Base-by-base conservation (phyloP, 331 rosid species). In the Malus hybrid region DNA sequence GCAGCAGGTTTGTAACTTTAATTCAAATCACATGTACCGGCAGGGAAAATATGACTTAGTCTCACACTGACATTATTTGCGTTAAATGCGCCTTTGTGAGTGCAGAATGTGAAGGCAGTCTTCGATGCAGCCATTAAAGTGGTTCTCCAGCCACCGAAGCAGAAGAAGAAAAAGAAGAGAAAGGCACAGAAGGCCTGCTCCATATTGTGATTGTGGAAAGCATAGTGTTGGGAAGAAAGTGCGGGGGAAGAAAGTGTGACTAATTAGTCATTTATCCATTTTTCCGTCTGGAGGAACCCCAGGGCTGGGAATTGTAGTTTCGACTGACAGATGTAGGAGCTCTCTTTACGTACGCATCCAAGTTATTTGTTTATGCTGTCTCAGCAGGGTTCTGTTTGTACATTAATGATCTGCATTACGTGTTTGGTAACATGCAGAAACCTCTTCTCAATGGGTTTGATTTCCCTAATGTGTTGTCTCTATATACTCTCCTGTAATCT, bases 71-170 rank as follows among this genome's bases (percentile, higher is more conserved):
- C 58, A 13, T 68, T 28, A 64, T 50, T 30, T 74, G 16, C 15
- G 14, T 75, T 71, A 63, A 76, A 15, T 60, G 18, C 57, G 3
- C 55, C 29, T 67, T 72, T 77, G 70, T 73, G 44, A 73, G 66
- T 86, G 72, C 93, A 94, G 99, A 94, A 94, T 75, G 99, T 92
- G 84, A 92, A 94, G 81, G 97, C 96, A 22, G 99, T 94, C 80
- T 94, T 92, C 32, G 99, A 94, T 61, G 93, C 97, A 4, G 96
- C 99, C 63, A 92, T 94, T 76, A 89, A 94, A 83, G 92, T 90
- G 82, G 99, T 94, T 82, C 96, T 94, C 78, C 99, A 87, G 84
- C 99, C 99, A 2, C 93, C 99, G 33, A 92, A 87, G 84, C 95
- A 86, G 84, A 92, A 42, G 48, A 42, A 89, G 89, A 92, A 80